These are phyloP conservation scores for Pouteria glomerata DNA, from an alignment of 148 eudicot species.

Conservation along the genomic window DNA sequence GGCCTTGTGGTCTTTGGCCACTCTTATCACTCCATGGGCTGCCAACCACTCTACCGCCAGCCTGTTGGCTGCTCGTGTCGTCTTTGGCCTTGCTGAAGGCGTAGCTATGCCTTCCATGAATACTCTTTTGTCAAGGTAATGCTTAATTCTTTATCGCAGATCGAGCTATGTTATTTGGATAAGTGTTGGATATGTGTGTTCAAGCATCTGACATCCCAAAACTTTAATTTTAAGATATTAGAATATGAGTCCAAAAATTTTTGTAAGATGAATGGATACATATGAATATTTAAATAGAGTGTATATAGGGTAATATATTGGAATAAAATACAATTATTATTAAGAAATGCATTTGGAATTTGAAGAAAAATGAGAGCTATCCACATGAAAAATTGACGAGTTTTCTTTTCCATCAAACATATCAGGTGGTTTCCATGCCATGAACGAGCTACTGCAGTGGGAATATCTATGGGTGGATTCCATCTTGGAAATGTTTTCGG, in stretches of 20 bases:
- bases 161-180: too few species aligned
- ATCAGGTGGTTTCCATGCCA: slow-evolving; percentile 85
- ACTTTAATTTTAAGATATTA: too few species aligned
- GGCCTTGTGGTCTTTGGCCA: slow-evolving; percentile 85
- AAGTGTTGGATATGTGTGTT: too few species aligned
- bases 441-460: slow-evolving; percentile 93
- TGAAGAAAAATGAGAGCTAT: too few species aligned
- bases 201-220: too few species aligned
- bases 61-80: slow-evolving; percentile 67
- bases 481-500: slow-evolving; percentile 94
- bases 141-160: background rate
- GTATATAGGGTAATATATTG: too few species aligned
- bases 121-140: slow-evolving; percentile 72
- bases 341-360: too few species aligned
- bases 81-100: slow-evolving; percentile 94
- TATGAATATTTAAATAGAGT: too few species aligned
- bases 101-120: slow-evolving; percentile 97
- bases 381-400: too few species aligned
- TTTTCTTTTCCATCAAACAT: background rate
- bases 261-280: too few species aligned
- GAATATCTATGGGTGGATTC: slow-evolving; percentile 93
- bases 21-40: slow-evolving; percentile 92
- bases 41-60: slow-evolving; percentile 63
- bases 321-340: too few species aligned
- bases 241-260: too few species aligned